Conservation (phyloP, 2,329 filamentous ascomycete species). For the Colletotrichum truncatum region DNA sequence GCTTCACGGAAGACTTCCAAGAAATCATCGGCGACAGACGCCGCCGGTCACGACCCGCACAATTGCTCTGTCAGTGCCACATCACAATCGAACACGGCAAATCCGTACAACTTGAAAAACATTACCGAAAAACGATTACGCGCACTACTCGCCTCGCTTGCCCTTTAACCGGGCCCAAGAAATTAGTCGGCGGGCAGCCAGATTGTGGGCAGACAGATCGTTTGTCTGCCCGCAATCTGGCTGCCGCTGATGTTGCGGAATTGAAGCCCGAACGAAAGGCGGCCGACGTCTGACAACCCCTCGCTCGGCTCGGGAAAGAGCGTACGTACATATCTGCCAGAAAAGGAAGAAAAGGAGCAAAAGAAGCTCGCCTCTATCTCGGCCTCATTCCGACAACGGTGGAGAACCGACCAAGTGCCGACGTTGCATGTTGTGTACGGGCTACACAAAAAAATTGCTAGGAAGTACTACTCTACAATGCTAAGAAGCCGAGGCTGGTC, state of each 20-base stretch:
- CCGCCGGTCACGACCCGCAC: no score
- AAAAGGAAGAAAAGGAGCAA: background rate
- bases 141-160: no score
- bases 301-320: background rate
- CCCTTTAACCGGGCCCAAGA: background rate
- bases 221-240: no score
- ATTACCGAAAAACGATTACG: no score
- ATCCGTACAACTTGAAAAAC: no score
- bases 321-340: background rate
- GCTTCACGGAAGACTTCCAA: no score
- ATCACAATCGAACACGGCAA: no score
- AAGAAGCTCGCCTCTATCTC: conserved; percentile 13
- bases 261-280: background rate
- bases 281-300: background rate
- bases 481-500: background rate
- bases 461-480: background rate
- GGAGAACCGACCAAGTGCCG: conserved; percentile 24
- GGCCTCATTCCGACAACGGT: conserved; percentile 26
- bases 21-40: no score
- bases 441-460: background rate
- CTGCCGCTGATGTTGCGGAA: background rate
- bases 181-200: background rate
- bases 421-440: conserved; percentile 14
- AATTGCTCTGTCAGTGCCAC: no score
- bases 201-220: conserved; percentile 6